Evolutionary conservation across 164 flowering plant species (phyloP).

Genomic region (Paratinospora sagittata): DNA sequence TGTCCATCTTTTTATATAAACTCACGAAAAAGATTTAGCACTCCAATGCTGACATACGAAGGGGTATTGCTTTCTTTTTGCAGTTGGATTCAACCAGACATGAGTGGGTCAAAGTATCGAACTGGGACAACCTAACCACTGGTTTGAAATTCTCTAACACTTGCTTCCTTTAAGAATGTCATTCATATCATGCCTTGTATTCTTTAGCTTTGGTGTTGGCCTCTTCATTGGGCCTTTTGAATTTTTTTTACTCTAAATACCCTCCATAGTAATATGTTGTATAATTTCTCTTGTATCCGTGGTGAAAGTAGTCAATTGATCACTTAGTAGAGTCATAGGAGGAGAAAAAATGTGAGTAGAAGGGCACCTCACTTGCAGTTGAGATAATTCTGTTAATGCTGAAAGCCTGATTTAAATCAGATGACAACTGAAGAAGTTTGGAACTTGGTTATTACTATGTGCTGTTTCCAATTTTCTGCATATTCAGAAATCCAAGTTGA

Average conservation of each 20-base stretch:
- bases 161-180: not conserved
- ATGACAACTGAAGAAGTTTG: no score
- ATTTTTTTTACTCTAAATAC: not conserved
- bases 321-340: not conserved
- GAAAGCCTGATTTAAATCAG: not conserved
- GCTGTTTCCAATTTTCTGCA: no score
- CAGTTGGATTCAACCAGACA: conserved; percentile 49
- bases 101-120: conserved; percentile 69
- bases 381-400: not conserved
- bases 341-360: not conserved
- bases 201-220: not conserved
- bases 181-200: not conserved
- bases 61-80: conserved; percentile 16
- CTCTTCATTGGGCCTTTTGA: not conserved
- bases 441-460: no score
- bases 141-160: conserved; percentile 33
- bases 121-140: conserved; percentile 56
- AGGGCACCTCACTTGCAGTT: not conserved
- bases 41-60: not conserved
- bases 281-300: not conserved
- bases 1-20: not conserved
- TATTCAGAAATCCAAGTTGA: no score
- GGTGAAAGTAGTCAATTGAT: not conserved
- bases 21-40: not conserved
- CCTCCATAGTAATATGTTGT: not conserved